These are phyloP conservation scores for Toxoplasma gondii DNA, from an alignment of 169 alveolate species.

Conservation along the genomic window DNA sequence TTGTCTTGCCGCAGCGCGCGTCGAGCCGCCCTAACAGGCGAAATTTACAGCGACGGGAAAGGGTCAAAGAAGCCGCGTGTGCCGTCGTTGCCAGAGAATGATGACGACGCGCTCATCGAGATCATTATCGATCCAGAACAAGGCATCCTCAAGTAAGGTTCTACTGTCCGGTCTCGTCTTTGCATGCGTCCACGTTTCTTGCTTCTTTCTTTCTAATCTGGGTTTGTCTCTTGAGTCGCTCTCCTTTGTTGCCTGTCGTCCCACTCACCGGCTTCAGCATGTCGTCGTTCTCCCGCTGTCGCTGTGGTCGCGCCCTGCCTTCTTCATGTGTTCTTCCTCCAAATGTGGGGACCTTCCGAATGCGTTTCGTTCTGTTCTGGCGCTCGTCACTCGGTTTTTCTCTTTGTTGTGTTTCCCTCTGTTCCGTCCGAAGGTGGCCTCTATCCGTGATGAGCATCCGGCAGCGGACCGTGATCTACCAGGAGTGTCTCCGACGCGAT, in stretches of 20 bases:
- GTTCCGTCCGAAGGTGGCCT: conserved; percentile 32
- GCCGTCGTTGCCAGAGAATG: background rate
- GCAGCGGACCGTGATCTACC: conserved; percentile 66
- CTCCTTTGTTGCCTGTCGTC: background rate
- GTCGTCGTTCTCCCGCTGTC: no score
- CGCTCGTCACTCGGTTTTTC: background rate
- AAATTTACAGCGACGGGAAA: conserved; percentile 2
- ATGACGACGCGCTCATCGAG: conserved; percentile 28
- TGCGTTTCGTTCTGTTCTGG: background rate
- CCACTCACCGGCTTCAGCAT: no score
- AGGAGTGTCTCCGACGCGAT: conserved; percentile 57
- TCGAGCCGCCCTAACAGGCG: background rate
- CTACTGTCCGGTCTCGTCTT: background rate
- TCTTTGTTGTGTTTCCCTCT: background rate
- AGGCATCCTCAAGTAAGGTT: conserved; percentile 25
- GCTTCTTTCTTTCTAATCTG: background rate
- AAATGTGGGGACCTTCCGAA: background rate
- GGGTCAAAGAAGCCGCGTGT: conserved; percentile 6
- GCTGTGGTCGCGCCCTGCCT: background rate
- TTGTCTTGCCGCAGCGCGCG: background rate
- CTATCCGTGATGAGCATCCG: conserved; percentile 45
- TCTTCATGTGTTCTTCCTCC: background rate
- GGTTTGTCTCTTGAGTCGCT: background rate
- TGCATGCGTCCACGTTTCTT: background rate
- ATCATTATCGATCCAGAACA: background rate